A percentile compares a stretch with the other conserved stretches of the same genome.
These are phyloP conservation scores for Gloeopeniophorella convolvens DNA, from an alignment of 768 basidiomycete genomes.

Conservation along the genomic window DNA sequence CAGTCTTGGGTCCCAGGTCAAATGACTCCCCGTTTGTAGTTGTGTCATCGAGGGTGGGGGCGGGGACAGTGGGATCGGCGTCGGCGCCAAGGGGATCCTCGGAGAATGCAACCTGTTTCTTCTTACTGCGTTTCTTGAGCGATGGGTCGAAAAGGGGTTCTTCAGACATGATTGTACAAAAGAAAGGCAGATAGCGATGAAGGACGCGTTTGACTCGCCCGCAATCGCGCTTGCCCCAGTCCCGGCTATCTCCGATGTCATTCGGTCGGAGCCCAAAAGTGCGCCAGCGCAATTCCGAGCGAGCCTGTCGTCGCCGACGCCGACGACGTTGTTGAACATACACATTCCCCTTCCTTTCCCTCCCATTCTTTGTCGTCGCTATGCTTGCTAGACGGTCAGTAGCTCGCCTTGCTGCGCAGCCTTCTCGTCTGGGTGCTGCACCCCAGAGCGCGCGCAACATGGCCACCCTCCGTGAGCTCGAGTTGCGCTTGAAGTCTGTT, in stretches of 20 bases:
- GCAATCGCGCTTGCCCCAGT: background rate
- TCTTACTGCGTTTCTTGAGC: slow-evolving; percentile 77
- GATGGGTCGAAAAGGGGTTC: slow-evolving; percentile 81
- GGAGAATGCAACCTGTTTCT: slow-evolving; percentile 78
- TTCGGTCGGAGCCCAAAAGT: slow-evolving; percentile 17
- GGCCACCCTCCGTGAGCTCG: slow-evolving; percentile 98
- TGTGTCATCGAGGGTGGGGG: slow-evolving; percentile 65
- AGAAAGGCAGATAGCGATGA: slow-evolving; percentile 1
- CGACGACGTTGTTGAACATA: slow-evolving; percentile 20
- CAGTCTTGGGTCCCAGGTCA: slow-evolving; percentile 70
- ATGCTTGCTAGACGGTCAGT: slow-evolving; percentile 49
- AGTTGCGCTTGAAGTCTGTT: slow-evolving; percentile 93
- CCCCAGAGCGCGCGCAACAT: slow-evolving; percentile 66
- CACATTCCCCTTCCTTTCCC: background rate
- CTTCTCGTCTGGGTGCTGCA: slow-evolving; percentile 33
- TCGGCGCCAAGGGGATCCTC: slow-evolving; percentile 81
- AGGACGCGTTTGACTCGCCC: slow-evolving; percentile 12
- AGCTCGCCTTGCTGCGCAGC: slow-evolving; percentile 37
- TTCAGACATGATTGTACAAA: slow-evolving; percentile 47
- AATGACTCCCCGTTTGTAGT: slow-evolving; percentile 66
- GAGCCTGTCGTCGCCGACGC: slow-evolving; percentile 33
- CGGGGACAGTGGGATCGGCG: slow-evolving; percentile 74
- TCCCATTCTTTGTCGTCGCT: background rate
- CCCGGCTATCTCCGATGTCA: slow-evolving; percentile 1
- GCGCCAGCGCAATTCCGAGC: slow-evolving; percentile 6